Evolutionary conservation across 1,139 yeast genomes (phyloP).

Genomic region (Meyerozyma sp.): DNA sequence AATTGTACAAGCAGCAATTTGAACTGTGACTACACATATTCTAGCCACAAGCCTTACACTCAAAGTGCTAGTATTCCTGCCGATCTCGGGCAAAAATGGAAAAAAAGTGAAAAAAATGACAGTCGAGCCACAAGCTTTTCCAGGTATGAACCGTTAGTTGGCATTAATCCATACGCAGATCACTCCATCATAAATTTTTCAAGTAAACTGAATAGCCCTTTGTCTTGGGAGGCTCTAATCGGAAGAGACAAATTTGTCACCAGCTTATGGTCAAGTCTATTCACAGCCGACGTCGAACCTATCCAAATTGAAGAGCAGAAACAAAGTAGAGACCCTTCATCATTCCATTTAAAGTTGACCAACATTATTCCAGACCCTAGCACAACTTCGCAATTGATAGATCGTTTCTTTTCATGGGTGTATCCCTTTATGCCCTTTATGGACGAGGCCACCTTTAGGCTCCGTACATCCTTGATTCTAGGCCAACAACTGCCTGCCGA

Average conservation of each 20-base stretch:
- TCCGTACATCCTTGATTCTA: neutral
- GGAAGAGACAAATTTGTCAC: neutral
- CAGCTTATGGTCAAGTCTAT: neutral
- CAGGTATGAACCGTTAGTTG: neutral
- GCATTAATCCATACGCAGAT: neutral
- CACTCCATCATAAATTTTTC: neutral
- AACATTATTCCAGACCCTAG: neutral
- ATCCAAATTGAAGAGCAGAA: neutral
- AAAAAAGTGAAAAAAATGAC: neutral
- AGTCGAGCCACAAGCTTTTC: neutral
- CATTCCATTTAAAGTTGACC: neutral
- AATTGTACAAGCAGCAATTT: neutral
- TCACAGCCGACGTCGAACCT: too few relatives aligned
- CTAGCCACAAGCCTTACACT: neutral
- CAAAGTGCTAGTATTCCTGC: neutral
- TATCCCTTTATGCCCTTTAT: slow-evolving; percentile 49
- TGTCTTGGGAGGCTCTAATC: neutral
- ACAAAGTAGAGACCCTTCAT: neutral
- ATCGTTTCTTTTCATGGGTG: slow-evolving; percentile 36
- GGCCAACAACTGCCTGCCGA: slow-evolving; percentile 17
- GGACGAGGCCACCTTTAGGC: slow-evolving; percentile 33
- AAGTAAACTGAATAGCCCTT: neutral
- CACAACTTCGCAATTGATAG: slow-evolving; percentile 9
- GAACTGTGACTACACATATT: neutral
- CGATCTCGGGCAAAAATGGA: neutral